Conservation (phyloP, 345 rosid species). For the Dipteronia dyeriana region DNA sequence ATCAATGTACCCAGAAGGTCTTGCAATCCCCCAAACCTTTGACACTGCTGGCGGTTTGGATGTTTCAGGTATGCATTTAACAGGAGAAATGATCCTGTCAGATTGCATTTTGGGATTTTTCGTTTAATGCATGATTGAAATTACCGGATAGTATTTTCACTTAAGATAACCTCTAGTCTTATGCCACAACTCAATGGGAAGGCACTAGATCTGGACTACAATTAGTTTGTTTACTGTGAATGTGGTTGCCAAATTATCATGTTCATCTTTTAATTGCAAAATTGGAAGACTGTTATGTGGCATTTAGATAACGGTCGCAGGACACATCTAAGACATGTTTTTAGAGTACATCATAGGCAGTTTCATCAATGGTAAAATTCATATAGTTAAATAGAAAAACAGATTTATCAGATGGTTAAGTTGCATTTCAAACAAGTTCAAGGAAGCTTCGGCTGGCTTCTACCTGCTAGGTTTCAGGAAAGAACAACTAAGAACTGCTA, state of each 20-base stretch:
- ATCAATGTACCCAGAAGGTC: slow-evolving; percentile 51
- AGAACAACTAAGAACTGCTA: slow-evolving; percentile 2
- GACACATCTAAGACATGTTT: neutral
- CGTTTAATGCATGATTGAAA: neutral
- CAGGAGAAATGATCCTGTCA: neutral
- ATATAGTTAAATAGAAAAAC: neutral
- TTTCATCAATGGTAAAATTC: neutral
- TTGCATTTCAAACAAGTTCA: neutral
- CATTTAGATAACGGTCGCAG: slow-evolving; percentile 5
- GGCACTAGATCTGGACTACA: slow-evolving; percentile 12
- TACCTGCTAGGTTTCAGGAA: slow-evolving; percentile 1
- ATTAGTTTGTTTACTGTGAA: neutral
- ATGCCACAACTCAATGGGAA: neutral
- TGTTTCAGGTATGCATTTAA: slow-evolving; percentile 44
- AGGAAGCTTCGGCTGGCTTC: slow-evolving; percentile 16
- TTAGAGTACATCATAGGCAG: neutral
- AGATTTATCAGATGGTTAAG: neutral
- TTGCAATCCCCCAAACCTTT: slow-evolving; percentile 36
- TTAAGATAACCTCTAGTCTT: neutral
- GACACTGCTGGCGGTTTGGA: slow-evolving; percentile 25
- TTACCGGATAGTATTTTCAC: neutral
- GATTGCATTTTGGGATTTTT: neutral
- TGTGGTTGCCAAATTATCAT: neutral
- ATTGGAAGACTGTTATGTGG: neutral
- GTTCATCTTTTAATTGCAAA: slow-evolving; percentile 12